phyloP scores from a whole-genome alignment of 139 green algal genomes.

The Eudorina sp. region DNA sequence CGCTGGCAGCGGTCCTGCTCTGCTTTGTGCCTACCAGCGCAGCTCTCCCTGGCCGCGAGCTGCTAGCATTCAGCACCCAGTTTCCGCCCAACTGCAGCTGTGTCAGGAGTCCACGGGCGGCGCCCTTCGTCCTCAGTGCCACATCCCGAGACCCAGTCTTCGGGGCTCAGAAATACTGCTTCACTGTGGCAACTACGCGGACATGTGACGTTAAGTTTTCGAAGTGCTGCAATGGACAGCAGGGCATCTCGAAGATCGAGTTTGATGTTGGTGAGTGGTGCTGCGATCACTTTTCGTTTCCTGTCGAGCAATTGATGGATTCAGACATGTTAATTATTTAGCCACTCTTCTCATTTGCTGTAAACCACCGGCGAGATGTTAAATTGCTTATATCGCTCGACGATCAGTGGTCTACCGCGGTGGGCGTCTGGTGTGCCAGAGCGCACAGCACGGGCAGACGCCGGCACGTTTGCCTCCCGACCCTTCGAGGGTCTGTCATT shows the following conservation, averaged over 20 bases:
- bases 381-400: no score
- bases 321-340: no score
- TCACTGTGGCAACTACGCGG: background rate
- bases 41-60: no score
- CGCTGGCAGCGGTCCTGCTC: background rate
- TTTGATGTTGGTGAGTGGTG: slow-evolving; percentile 27
- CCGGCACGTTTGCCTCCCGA: background rate
- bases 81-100: slow-evolving; percentile 29
- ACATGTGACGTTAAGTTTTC: slow-evolving; percentile 15
- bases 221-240: slow-evolving; percentile 20
- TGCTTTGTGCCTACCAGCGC: background rate
- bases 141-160: background rate
- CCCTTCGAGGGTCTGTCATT: background rate
- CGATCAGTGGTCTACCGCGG: no score
- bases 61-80: no score
- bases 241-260: slow-evolving; percentile 23
- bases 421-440: no score
- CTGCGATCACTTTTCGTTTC: background rate
- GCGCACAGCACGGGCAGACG: no score
- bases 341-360: no score
- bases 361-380: no score
- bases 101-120: background rate
- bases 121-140: slow-evolving; percentile 21
- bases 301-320: no score
- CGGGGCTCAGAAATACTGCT: background rate